These are phyloP conservation scores for Angophora floribunda DNA, from an alignment of 345 rosid species.

Conservation along the genomic window DNA sequence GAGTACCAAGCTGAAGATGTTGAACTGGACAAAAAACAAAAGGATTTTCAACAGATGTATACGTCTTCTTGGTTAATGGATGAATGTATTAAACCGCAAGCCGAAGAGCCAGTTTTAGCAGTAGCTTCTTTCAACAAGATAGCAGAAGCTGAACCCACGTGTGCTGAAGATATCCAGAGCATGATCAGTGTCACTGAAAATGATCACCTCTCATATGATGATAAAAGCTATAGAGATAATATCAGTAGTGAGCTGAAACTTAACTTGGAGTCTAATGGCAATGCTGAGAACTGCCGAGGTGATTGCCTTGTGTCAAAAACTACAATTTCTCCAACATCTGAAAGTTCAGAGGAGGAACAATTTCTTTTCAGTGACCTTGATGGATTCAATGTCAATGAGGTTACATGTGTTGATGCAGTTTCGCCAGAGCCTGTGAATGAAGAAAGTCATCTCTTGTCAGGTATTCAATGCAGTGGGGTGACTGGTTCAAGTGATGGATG, in stretches of 20 bases:
- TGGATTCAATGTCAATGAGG: conserved; percentile 17
- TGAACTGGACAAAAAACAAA: background rate
- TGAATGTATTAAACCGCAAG: conserved; percentile 1
- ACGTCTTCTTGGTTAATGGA: background rate
- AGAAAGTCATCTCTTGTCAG: conserved; percentile 5
- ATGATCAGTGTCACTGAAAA: conserved; percentile 10
- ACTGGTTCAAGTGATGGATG: background rate
- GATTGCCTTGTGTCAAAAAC: conserved; percentile 11
- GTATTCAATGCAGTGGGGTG: conserved; percentile 2
- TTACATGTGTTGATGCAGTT: conserved; percentile 6
- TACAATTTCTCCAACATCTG: conserved; percentile 14
- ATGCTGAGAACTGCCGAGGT: conserved; percentile 4
- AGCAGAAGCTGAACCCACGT: conserved; percentile 6
- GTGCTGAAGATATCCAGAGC: conserved; percentile 11
- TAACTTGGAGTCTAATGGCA: conserved; percentile 5
- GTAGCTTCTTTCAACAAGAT: conserved; percentile 1
- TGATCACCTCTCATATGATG: conserved; percentile 4
- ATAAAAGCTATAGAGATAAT: background rate
- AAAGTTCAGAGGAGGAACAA: conserved; percentile 61
- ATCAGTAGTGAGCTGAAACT: background rate
- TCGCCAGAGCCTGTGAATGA: conserved; percentile 11
- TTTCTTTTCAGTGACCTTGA: conserved; percentile 62
- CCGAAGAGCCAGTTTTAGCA: conserved; percentile 4
- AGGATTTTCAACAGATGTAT: conserved; percentile 5
- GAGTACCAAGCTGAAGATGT: background rate